Evolutionary conservation across 768 basidiomycete species (phyloP), one percentile per base, ranked within the genome.

Genomic region (Phaffia tasmanica): DNA sequence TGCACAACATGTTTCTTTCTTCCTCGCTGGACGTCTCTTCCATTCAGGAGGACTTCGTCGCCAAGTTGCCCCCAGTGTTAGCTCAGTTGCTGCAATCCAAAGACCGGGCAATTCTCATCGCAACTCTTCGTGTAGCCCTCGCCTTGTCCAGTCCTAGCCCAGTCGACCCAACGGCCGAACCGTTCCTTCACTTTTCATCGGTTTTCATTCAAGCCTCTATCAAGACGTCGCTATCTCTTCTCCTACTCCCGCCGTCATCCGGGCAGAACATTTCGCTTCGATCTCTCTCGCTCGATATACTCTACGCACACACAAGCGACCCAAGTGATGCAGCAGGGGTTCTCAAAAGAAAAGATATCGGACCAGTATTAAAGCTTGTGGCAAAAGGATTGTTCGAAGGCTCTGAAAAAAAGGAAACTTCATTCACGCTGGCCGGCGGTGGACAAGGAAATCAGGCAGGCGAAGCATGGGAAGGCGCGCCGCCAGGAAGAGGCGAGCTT

Each of bases 351-450:
- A 51, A 29, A 23, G 66, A 67, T 35, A 35, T 67, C 19, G 66
- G 46, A 1, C 53, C 53, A 16, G 27, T 67, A 14, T 56, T 67
- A 23, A 35, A 57, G 16, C 55, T 67, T 3, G 32, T 67, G 18
- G 66, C 66, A 5, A 55, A 61, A 23, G 66, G 66, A 18, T 18
- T 67, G 47, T 67, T 62, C 42, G 66, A 67, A 27, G 66, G 63
- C 2, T 25, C 30, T 1, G 55, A 51, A 29, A 56, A 64, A 42
- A 42, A 16, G 42, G 7, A 27, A 23, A 35, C 46, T 9, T n/a
- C 30, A 11, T 63, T 63, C 29, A 54, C 32, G 47, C 7, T 62
- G 48, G 48, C 2, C 18, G 46, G 21, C 19, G 61, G 23, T 11
- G 25, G 8, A 21, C 16, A 9, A 42, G 50, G 47, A 47, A 25